These are phyloP conservation scores for Vitis riparia DNA, from an alignment of 164 flowering plant species.

Conservation along the genomic window DNA sequence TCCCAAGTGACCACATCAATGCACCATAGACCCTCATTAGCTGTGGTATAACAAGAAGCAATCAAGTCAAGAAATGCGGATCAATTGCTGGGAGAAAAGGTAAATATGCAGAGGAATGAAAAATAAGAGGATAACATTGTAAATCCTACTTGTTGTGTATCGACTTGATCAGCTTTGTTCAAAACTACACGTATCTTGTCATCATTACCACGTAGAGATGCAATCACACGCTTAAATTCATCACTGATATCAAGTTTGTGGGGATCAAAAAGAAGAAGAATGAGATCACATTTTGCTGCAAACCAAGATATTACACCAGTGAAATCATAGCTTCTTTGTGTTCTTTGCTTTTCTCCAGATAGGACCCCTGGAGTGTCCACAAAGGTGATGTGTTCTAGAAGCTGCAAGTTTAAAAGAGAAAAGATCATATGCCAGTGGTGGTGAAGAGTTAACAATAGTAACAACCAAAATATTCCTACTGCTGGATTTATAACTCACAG, in stretches of 20 bases:
- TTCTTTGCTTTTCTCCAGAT: slow-evolving; percentile 95
- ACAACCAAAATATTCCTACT: not conserved
- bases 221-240: slow-evolving; percentile 91
- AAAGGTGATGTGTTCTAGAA: slow-evolving; percentile 84
- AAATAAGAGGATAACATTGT: not conserved
- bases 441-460: not conserved
- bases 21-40: slow-evolving; percentile 92
- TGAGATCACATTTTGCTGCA: slow-evolving; percentile 94
- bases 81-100: not conserved
- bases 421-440: not conserved
- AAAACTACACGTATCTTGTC: slow-evolving; percentile 96
- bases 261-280: slow-evolving; percentile 93
- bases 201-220: slow-evolving; percentile 90
- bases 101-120: not conserved
- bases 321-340: slow-evolving; percentile 92
- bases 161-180: slow-evolving; percentile 96
- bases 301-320: slow-evolving; percentile 98
- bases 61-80: not conserved
- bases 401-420: slow-evolving; percentile 36
- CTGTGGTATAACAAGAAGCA: slow-evolving; percentile 9
- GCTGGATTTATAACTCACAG: slow-evolving; percentile 47
- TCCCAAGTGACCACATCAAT: slow-evolving; percentile 98
- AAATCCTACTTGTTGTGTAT: slow-evolving; percentile 83
- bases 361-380: slow-evolving; percentile 95
- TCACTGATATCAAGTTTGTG: slow-evolving; percentile 95